These are phyloP conservation scores for Boletus rubropictus DNA, from an alignment of 768 basidiomycete genomes.

Conservation along the genomic window DNA sequence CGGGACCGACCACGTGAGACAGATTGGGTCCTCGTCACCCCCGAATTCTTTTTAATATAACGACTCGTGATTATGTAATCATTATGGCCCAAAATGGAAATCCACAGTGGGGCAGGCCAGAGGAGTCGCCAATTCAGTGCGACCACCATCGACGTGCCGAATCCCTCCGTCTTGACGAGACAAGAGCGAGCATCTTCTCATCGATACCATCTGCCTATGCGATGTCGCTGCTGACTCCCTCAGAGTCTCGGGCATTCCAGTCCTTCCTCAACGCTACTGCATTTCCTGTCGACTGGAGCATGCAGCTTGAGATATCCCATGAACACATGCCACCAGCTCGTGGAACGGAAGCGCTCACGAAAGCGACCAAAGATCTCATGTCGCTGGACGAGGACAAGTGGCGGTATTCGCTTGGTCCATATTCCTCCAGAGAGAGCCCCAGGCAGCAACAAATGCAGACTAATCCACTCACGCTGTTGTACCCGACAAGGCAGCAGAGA, in stretches of 20 bases:
- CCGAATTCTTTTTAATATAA: background rate
- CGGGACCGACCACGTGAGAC: no score
- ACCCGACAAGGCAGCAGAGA: constrained; percentile 18
- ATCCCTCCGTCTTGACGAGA: background rate
- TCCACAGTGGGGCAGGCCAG: constrained; percentile 7
- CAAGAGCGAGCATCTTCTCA: no score
- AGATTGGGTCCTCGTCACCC: no score
- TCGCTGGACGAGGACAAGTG: constrained; percentile 49
- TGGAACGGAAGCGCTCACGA: constrained; percentile 61
- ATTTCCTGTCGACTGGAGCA: constrained; percentile 45
- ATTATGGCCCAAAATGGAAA: constrained; percentile 25
- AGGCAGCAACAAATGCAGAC: constrained; percentile 18
- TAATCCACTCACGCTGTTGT: constrained; percentile 12
- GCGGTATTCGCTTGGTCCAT: constrained; percentile 26
- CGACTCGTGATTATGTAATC: no score
- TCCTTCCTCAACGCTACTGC: constrained; percentile 54
- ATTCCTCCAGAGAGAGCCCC: constrained; percentile 6
- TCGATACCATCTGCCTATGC: background rate
- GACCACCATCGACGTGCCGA: constrained; percentile 8
- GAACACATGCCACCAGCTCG: constrained; percentile 47
- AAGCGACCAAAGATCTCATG: constrained; percentile 83
- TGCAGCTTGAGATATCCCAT: constrained; percentile 32
- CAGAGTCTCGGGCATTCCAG: constrained; percentile 64
- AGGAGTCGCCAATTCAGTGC: constrained; percentile 14
- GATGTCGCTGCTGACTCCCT: constrained; percentile 61